Base-by-base conservation (phyloP, 176 grass and related monocot genomes). In the Stipa capillata region DNA sequence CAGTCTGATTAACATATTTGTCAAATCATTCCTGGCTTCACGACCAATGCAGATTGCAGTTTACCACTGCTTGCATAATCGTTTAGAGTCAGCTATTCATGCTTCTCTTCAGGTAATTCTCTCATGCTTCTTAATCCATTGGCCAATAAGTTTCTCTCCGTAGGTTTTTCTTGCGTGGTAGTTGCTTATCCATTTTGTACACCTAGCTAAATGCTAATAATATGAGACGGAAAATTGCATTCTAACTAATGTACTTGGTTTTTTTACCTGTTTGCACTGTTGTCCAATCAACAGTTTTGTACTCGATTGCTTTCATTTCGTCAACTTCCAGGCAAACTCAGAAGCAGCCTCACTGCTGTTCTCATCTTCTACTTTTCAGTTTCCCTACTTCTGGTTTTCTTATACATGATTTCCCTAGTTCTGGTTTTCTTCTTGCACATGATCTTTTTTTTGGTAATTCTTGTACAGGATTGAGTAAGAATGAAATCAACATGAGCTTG, bases 31-130 rank as follows among this genome's bases (percentile, higher is more conserved):
- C 68, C 69, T 92, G 57, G 83, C 83, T 66, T 98, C 92, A 40
- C 83, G 67, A 51, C 65, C 88, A 58, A 87, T 98, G 78, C 94
- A 97, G 89, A 69, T 90, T 87, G 91, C 91, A 54, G 83, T 97
- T 84, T 94, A 94, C 55, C 85, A 98, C 79, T 98, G 92, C 74
- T 80, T 94, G 65, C 91, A 92, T 85, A 98, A 92, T 85, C 92
- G 92, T 87, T 54, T 90, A 72, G 92, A 98, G 77, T 98, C 92
- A n/a, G 87, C 92, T 60, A 85, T 98, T 17, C 84, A 89, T 83
- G 95, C 95, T 72, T 83, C 85, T 78, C 87, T 98, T 72, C 95
- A 98, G 95, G 92, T 94, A 33, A 87, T 28, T 80, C 17, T 83
- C 18, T 20, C 69, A 53, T 63, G 69, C 35, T 78, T 71, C 52